Conservation (phyloP, 768 basidiomycete genomes). For the Crassisporium funariophilum region DNA sequence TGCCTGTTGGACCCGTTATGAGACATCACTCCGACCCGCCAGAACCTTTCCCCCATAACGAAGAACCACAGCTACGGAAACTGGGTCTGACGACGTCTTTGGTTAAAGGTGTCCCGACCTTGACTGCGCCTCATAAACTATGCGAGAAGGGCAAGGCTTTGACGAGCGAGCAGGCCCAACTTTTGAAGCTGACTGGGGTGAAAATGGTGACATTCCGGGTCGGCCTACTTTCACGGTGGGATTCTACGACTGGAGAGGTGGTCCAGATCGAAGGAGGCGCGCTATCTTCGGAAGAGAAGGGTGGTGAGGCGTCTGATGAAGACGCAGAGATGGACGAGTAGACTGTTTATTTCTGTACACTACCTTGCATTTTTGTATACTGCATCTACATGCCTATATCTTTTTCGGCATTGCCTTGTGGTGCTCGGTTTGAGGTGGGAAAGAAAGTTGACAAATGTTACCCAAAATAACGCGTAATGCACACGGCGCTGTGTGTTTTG, state of each 20-base stretch:
- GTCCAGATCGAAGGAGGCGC: constrained; percentile 53
- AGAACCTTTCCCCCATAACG: constrained; percentile 94
- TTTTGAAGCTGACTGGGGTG: constrained; percentile 89
- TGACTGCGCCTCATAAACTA: constrained; percentile 77
- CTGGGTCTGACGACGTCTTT: constrained; percentile 86
- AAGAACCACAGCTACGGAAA: constrained; percentile 94
- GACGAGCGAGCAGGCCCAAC: constrained; percentile 85
- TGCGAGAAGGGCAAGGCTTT: constrained; percentile 83
- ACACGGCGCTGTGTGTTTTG: constrained; percentile 2
- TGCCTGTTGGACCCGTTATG: constrained; percentile 88
- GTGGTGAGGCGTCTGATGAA: constrained; percentile 32
- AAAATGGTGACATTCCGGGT: constrained; percentile 87
- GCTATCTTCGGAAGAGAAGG: constrained; percentile 39
- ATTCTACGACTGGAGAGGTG: constrained; percentile 65
- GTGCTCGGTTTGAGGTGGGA: constrained; percentile 5
- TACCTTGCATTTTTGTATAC: constrained; percentile 19
- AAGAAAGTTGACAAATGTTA: not conserved
- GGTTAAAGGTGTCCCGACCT: constrained; percentile 84
- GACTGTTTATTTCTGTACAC: constrained; percentile 16
- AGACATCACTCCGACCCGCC: constrained; percentile 75
- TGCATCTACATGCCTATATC: constrained; percentile 14
- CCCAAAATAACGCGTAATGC: too few species aligned
- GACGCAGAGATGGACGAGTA: constrained; percentile 57
- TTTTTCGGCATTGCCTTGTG: constrained; percentile 6
- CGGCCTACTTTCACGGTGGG: constrained; percentile 72